Evolutionary conservation across 257 asterid species (phyloP).

Genomic region (Penstemon eatonii): DNA sequence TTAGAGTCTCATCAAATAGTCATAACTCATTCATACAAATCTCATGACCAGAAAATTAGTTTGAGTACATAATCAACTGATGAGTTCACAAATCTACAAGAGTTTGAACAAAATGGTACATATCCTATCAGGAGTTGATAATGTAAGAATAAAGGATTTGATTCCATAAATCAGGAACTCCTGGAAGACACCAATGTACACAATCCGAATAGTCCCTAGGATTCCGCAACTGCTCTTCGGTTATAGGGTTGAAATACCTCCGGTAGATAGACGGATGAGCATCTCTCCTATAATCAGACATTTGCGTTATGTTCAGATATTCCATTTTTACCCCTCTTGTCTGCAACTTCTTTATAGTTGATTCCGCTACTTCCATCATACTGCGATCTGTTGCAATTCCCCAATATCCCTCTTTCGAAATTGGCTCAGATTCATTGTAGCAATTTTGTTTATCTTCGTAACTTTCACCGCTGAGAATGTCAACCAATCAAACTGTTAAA

Average conservation of each 20-base stretch:
- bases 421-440: slow-evolving; percentile 50
- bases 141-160: slow-evolving; percentile 47
- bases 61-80: too few relatives aligned
- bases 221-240: slow-evolving; percentile 30
- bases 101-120: too few relatives aligned
- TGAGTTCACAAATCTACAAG: too few relatives aligned
- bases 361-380: slow-evolving; percentile 53
- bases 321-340: slow-evolving; percentile 43
- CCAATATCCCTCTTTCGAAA: slow-evolving; percentile 38
- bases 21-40: too few relatives aligned
- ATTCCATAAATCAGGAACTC: slow-evolving; percentile 78
- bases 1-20: too few relatives aligned
- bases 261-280: slow-evolving; percentile 55
- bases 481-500: background rate
- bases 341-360: slow-evolving; percentile 37
- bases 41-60: too few relatives aligned
- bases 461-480: slow-evolving; percentile 36
- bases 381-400: slow-evolving; percentile 35
- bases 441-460: slow-evolving; percentile 46
- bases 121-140: slow-evolving; percentile 13
- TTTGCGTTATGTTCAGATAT: slow-evolving; percentile 56
- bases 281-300: slow-evolving; percentile 58
- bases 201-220: slow-evolving; percentile 48
- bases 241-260: slow-evolving; percentile 29
- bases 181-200: slow-evolving; percentile 75